Evolutionary conservation across 805 yeast species (phyloP).

Genomic region (Candida ponderosae): DNA sequence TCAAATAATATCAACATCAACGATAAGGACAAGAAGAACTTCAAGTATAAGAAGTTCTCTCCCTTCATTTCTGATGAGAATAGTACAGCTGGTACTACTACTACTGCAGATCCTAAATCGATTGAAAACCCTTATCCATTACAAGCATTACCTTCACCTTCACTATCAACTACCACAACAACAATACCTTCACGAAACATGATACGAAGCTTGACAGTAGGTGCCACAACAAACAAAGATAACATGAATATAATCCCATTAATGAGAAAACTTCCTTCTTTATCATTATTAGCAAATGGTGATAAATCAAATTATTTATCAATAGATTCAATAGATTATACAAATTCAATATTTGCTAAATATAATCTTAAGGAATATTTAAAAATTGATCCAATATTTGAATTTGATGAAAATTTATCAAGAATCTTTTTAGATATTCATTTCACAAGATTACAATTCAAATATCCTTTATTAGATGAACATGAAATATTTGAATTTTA

Average conservation of each 20-base stretch:
- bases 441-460: constrained; percentile 47
- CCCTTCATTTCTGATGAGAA: constrained; percentile 21
- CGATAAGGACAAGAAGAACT: constrained; percentile 22
- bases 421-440: constrained; percentile 46
- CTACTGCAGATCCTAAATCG: neutral
- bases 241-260: constrained; percentile 6
- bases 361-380: constrained; percentile 40
- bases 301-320: constrained; percentile 5
- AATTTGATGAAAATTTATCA: constrained; percentile 41
- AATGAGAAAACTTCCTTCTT: neutral
- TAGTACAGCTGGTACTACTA: neutral
- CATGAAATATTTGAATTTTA: constrained; percentile 42
- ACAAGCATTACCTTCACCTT: too few relatives aligned
- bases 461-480: constrained; percentile 49
- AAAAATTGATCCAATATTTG: constrained; percentile 41
- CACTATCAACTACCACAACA: neutral
- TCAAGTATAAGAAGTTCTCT: constrained; percentile 30
- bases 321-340: constrained; percentile 30
- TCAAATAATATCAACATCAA: constrained; percentile 14
- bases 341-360: constrained; percentile 34
- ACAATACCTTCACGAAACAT: neutral
- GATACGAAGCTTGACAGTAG: constrained; percentile 2
- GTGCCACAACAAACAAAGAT: constrained; percentile 3
- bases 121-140: neutral
- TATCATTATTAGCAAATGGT: neutral